These are phyloP conservation scores for Mercurialis annua DNA, from an alignment of 345 rosid species.

Conservation along the genomic window DNA sequence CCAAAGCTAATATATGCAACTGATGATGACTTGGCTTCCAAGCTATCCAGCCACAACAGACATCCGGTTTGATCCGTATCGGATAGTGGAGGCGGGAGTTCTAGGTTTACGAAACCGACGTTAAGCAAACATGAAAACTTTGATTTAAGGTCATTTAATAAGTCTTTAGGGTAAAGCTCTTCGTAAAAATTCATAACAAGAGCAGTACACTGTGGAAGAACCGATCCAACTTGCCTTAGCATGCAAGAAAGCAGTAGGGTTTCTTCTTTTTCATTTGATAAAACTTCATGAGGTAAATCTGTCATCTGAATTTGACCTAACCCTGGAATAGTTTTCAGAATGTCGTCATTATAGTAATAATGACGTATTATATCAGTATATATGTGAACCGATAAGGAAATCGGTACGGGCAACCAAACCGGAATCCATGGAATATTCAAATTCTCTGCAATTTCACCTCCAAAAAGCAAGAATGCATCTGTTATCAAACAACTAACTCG, in stretches of 20 bases:
- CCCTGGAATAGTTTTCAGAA: conserved; percentile 41
- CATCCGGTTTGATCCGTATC: conserved; percentile 40
- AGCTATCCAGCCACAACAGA: conserved; percentile 49
- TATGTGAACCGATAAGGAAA: conserved; percentile 40
- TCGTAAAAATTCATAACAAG: conserved; percentile 45
- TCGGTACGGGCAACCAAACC: conserved; percentile 39
- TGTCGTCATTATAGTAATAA: conserved; percentile 15
- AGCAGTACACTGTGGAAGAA: conserved; percentile 40
- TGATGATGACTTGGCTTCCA: conserved; percentile 25
- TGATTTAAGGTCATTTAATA: conserved; percentile 30
- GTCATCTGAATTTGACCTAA: conserved; percentile 36
- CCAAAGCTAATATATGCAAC: conserved; percentile 68
- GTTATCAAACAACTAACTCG: conserved; percentile 43
- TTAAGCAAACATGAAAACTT: conserved; percentile 22
- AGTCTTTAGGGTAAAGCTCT: conserved; percentile 33
- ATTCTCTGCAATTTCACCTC: conserved; percentile 36
- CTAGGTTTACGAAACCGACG: conserved; percentile 21
- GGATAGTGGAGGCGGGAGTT: conserved; percentile 24
- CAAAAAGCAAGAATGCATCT: conserved; percentile 50
- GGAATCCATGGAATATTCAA: conserved; percentile 46
- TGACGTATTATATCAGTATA: conserved; percentile 33
- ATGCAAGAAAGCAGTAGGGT: conserved; percentile 38
- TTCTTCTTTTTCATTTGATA: conserved; percentile 15
- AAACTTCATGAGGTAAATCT: conserved; percentile 51
- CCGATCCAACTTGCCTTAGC: conserved; percentile 33